These are phyloP conservation scores for Balamuthia mandrillaris DNA, from an alignment of 208 protist species.

Conservation along the genomic window DNA sequence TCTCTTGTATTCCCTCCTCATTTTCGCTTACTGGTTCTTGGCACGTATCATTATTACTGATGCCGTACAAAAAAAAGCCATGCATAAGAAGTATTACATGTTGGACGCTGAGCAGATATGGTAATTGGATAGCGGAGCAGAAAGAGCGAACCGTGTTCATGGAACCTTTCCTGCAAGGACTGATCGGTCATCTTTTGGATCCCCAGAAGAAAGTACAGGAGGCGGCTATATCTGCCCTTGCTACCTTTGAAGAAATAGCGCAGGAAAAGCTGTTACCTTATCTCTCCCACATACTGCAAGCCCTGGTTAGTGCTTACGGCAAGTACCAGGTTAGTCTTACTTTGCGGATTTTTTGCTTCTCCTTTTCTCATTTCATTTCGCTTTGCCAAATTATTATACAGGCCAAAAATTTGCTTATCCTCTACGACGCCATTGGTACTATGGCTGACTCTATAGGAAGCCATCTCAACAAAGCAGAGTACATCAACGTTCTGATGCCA, in stretches of 20 bases:
- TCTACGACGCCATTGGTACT: constrained; percentile 71
- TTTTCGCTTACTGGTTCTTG: not conserved
- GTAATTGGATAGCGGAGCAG: constrained; percentile 63
- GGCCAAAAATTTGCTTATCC: constrained; percentile 66
- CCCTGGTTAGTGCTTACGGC: constrained; percentile 66
- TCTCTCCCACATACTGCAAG: constrained; percentile 61
- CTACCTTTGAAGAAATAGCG: constrained; percentile 74
- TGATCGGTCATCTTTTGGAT: constrained; percentile 72
- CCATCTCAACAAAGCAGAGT: constrained; percentile 60
- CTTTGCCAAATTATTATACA: constrained; percentile 33
- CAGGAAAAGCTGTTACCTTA: constrained; percentile 56
- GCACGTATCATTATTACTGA: not conserved
- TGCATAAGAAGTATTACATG: constrained; percentile 75
- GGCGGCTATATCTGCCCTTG: constrained; percentile 74
- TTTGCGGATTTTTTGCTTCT: not conserved
- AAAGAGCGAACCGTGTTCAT: constrained; percentile 1
- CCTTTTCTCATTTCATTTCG: not conserved
- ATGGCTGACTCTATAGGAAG: constrained; percentile 58
- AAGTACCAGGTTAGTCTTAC: constrained; percentile 60
- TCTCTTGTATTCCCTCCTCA: not conserved
- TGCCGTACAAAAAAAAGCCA: constrained; percentile 25
- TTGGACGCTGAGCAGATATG: constrained; percentile 77
- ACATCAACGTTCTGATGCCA: constrained; percentile 57
- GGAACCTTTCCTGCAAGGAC: constrained; percentile 49
- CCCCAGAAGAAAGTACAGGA: constrained; percentile 77